Evolutionary conservation across 768 basidiomycete genomes (phyloP).

Genomic region (Xerocomus brunneocitrinus): DNA sequence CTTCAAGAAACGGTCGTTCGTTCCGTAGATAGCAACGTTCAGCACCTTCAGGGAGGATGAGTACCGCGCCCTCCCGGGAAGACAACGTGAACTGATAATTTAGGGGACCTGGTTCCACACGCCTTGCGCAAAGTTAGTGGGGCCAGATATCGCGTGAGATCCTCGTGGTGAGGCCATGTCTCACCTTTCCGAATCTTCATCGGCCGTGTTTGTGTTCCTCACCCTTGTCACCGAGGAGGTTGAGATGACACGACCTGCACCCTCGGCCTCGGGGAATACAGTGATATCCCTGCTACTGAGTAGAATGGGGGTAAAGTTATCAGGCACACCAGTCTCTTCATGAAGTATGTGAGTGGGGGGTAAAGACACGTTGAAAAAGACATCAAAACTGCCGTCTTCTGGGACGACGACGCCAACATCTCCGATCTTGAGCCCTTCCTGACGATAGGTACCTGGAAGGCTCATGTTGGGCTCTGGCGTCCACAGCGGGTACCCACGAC

Average conservation of each 20-base stretch:
- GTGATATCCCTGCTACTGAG: constrained; percentile 9
- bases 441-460: constrained; percentile 22
- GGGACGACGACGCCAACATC: constrained; percentile 34
- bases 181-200: neutral
- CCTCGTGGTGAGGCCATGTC: neutral
- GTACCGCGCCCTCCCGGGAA: constrained; percentile 27
- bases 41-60: constrained; percentile 32
- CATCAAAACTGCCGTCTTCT: constrained; percentile 31
- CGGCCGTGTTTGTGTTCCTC: neutral
- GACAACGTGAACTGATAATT: constrained; percentile 13
- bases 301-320: constrained; percentile 21
- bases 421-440: constrained; percentile 30
- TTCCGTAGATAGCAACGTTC: constrained; percentile 22
- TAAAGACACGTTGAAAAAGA: constrained; percentile 34
- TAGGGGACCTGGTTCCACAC: neutral
- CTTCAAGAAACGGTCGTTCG: constrained; percentile 13
- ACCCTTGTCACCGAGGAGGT: constrained; percentile 9
- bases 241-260: constrained; percentile 9
- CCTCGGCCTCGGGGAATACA: constrained; percentile 7
- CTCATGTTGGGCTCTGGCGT: constrained; percentile 25
- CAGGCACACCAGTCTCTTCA: constrained; percentile 18
- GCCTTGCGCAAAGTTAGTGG: neutral
- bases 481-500: constrained; percentile 33
- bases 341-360: constrained; percentile 23
- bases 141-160: neutral